Evolutionary conservation across 2,329 filamentous ascomycete species (phyloP).

Genomic region (Alternaria conjuncta): DNA sequence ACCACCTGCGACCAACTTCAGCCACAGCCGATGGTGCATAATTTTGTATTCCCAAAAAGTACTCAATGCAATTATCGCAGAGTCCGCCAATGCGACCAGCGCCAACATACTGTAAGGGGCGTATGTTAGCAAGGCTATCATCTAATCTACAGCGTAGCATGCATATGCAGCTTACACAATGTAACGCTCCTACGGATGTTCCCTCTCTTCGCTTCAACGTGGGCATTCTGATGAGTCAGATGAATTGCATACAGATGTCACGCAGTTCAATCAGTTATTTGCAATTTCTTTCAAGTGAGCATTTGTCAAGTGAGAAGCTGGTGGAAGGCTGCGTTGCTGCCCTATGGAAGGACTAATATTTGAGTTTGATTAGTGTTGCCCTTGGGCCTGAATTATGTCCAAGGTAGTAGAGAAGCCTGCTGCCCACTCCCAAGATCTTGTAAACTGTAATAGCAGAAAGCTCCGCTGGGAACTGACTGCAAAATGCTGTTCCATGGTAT

Average conservation of each 20-base stretch:
- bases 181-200: background rate
- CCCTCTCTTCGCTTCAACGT: background rate
- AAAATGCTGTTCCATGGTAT: slow-evolving; percentile 23
- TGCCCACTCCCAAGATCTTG: background rate
- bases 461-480: background rate
- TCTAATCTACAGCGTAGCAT: slow-evolving; percentile 6
- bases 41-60: background rate
- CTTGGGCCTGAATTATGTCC: background rate
- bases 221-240: slow-evolving; percentile 8
- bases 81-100: background rate
- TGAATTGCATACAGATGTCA: background rate
- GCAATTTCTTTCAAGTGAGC: background rate
- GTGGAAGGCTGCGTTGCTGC: background rate
- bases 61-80: background rate
- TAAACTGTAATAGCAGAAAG: background rate
- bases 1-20: background rate
- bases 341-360: background rate
- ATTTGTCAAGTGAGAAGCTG: background rate
- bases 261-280: no score
- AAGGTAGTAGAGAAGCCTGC: slow-evolving; percentile 4
- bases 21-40: background rate
- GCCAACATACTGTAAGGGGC: background rate
- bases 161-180: slow-evolving; percentile 9
- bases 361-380: background rate
- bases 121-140: slow-evolving; percentile 16